Evolutionary conservation across 2,329 filamentous ascomycete species (phyloP), one percentile per base, ranked within the genome.

Genomic region (Beauveria australis): DNA sequence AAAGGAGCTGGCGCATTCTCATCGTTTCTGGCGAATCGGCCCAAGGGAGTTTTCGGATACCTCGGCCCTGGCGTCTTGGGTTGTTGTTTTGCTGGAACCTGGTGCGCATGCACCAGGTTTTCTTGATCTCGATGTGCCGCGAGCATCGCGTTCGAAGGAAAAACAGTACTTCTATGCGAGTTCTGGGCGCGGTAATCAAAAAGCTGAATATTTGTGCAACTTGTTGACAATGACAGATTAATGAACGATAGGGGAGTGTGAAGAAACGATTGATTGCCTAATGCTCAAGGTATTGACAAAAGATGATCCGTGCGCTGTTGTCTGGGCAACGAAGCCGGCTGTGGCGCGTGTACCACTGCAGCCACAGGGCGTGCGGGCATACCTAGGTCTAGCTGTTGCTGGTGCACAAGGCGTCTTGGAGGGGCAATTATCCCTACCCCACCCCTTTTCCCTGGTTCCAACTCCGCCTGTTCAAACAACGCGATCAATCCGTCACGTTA

Each of bases 121-220:
- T 97, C 92, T 76, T 96, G 91, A 74, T 96, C 89, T 68, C 86
- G 84, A 70, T 88, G 85, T 70, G 88, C 81, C 63, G 89, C 89
- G 71, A 91, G 80, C 91, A 92, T 96, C 22, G 40, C 41, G 28
- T 33, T 44, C 2, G 19, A 19, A 19, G 40, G 8, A 6, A 28
- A 24, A 6, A 22, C 1, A 22, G 12, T 7, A 0, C 18, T 40
- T 10, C 33, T 7, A 16, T 19, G 10, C 8, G 6, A 33, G 3
- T 19, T 37, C 33, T 37, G 33, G 14, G 12, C 33, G 8, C 4
- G 8, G 14, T 51, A 37, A 14, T 41, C n/a, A 5, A 8, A 24
- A 43, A n/a, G 3, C 37, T 37, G n/a, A 40, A 24, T 37, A 59
- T 18, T 37, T 40, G 28, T 46, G n/a, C 28, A 37, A 46, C 8